phyloP scores from a whole-genome alignment of 2,329 filamentous ascomycete species.

The Colletotrichum sp. region DNA sequence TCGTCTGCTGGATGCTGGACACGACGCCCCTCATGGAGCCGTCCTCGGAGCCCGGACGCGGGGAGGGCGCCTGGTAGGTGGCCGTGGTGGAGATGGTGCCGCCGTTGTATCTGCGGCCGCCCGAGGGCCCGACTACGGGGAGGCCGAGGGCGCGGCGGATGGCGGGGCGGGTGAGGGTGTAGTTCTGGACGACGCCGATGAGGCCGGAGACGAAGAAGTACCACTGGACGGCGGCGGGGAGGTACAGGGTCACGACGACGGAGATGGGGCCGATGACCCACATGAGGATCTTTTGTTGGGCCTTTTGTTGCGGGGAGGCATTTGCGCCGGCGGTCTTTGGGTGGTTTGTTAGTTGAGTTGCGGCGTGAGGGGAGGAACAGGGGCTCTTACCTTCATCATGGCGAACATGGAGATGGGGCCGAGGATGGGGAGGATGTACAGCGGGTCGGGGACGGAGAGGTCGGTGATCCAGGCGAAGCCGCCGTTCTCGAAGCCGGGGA shows the following conservation, averaged over 20 bases:
- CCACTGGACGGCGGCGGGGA: conserved; percentile 54
- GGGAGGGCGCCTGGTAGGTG: conserved; percentile 34
- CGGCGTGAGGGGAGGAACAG: conserved; percentile 19
- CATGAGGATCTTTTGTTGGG: conserved; percentile 46
- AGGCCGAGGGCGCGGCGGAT: conserved; percentile 45
- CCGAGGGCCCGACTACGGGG: conserved; percentile 30
- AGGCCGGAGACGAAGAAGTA: conserved; percentile 49
- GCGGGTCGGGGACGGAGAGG: conserved; percentile 78
- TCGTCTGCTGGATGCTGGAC: conserved; percentile 41
- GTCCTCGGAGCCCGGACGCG: conserved; percentile 19
- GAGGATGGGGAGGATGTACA: conserved; percentile 72
- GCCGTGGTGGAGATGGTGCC: background rate
- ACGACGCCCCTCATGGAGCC: conserved; percentile 36
- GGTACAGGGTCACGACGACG: conserved; percentile 50
- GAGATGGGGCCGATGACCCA: conserved; percentile 48
- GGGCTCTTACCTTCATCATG: conserved; percentile 53
- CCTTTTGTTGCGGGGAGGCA: conserved; percentile 34
- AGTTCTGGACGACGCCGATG: conserved; percentile 36
- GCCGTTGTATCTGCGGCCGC: conserved; percentile 7
- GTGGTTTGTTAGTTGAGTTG: conserved; percentile 17
- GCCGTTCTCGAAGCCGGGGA: conserved; percentile 76
- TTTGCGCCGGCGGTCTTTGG: conserved; percentile 6
- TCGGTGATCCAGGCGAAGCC: conserved; percentile 81
- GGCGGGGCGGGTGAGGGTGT: conserved; percentile 40
- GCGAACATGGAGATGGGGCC: conserved; percentile 62